Percentiles rank a stretch among this genome's conserved stretches.
These are phyloP conservation scores for Skeletonema potamos DNA, from an alignment of 108 stramenopile species.

Conservation along the genomic window DNA sequence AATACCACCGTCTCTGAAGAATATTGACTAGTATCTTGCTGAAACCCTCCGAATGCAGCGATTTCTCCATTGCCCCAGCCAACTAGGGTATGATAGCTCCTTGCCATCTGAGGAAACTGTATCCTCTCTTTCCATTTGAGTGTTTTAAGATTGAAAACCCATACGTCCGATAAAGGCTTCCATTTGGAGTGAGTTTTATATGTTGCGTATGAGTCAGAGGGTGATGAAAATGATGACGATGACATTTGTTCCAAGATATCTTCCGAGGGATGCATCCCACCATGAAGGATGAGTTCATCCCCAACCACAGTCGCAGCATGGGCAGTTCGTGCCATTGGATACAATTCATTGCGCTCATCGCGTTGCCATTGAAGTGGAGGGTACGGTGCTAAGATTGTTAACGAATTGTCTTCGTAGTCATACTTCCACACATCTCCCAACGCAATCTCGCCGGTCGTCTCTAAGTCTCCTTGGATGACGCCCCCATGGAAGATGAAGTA, in stretches of 20 bases:
- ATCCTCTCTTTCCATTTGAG: slow-evolving; percentile 39
- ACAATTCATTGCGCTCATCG: slow-evolving; percentile 17
- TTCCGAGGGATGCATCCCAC: slow-evolving; percentile 29
- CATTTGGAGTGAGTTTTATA: slow-evolving; percentile 33
- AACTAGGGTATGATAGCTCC: slow-evolving; percentile 45
- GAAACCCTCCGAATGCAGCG: slow-evolving; percentile 48
- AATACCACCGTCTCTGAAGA: slow-evolving; percentile 29
- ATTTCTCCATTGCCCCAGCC: slow-evolving; percentile 31
- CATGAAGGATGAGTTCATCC: slow-evolving; percentile 41
- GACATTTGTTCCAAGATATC: slow-evolving; percentile 5
- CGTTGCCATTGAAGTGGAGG: slow-evolving; percentile 37
- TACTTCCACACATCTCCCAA: slow-evolving; percentile 56
- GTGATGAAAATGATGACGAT: slow-evolving; percentile 4
- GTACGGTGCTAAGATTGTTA: slow-evolving; percentile 36
- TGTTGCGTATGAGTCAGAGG: slow-evolving; percentile 24
- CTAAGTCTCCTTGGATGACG: slow-evolving; percentile 9
- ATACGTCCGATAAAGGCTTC: slow-evolving; percentile 33
- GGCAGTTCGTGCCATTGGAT: slow-evolving; percentile 39
- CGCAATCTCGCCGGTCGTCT: neutral
- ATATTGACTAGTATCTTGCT: slow-evolving; percentile 24
- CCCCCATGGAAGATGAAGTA: slow-evolving; percentile 44
- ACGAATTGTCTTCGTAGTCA: slow-evolving; percentile 33
- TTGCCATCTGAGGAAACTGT: slow-evolving; percentile 24
- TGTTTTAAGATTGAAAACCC: slow-evolving; percentile 41
- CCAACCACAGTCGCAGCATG: slow-evolving; percentile 42